Evolutionary conservation across 129 eudicot species (phyloP), one percentile per base, ranked within the genome.

Genomic region (Silybum marianum): DNA sequence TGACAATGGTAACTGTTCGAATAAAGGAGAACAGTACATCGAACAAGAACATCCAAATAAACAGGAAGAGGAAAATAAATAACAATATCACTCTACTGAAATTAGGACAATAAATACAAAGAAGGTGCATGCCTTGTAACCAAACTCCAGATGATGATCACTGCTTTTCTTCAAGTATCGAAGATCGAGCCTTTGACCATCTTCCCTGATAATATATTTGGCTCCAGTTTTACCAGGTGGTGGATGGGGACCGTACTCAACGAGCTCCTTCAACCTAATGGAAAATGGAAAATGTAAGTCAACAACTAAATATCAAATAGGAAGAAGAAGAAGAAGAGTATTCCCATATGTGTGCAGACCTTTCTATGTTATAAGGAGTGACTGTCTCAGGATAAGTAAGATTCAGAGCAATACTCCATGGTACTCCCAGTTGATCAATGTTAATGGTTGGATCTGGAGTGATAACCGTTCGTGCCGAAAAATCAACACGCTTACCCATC

Each of bases 171-270:
- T 95, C 93, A 92, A 83, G 84, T 92, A 95, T 30, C 99, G 97
- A 67, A 95, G 99, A 87, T 95, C 97, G 80, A 95, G 99, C 93
- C 99, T 90, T 77, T 95, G 99, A 19, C 99, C 99, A 72, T 95
- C 99, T 82, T 95, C 99, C 87, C 99, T 90, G 67, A 95, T 95
- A 21, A 95, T 95, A 86, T 95, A 95, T 72, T 88, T 95, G 78
- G 99, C 99, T 63, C 99, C 99, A 78, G 99, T 95, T 90, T 95
- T 95, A 9, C 99, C 99, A 74, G 99, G 99, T 30, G 99, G 99
- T 34, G 99, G 99, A 87, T 95, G 97, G 44, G 99, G 99, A 13
- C 99, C 99, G 69, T 95, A 81, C 81, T 95, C 99, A 73, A 95
- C 99, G 74, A 95, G 99, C 89, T 95, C 99, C 86, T 92, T 95